These are phyloP conservation scores for Cryptococcus sp. DNA, from an alignment of 1,284 basidiomycete genomes.

Conservation along the genomic window DNA sequence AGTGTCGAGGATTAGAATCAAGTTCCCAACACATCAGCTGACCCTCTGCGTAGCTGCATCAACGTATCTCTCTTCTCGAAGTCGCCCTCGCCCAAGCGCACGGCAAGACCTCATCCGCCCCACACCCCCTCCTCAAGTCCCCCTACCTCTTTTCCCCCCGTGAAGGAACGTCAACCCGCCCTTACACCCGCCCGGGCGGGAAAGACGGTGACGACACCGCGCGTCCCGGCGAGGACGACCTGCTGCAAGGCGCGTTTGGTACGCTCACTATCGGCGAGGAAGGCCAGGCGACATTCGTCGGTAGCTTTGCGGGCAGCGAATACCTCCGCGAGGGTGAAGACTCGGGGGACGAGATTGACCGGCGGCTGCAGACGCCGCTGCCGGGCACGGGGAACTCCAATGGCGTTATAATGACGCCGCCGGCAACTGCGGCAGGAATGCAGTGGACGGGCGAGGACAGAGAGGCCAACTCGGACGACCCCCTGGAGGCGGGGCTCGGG, in stretches of 20 bases:
- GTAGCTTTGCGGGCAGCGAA: slow-evolving; percentile 42
- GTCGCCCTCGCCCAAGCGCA: slow-evolving; percentile 40
- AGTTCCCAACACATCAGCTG: background rate
- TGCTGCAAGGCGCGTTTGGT: slow-evolving; percentile 39
- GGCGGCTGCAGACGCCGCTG: background rate
- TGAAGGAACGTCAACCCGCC: slow-evolving; percentile 11
- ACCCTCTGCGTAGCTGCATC: slow-evolving; percentile 28
- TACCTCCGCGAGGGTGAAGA: slow-evolving; percentile 32
- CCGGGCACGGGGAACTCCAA: background rate
- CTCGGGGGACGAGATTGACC: slow-evolving; percentile 5
- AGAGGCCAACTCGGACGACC: background rate
- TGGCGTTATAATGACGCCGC: slow-evolving; percentile 15
- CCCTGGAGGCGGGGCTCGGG: slow-evolving; percentile 12
- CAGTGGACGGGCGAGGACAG: slow-evolving; percentile 1
- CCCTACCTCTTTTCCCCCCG: slow-evolving; percentile 35
- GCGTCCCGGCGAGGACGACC: slow-evolving; percentile 21
- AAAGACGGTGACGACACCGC: slow-evolving; percentile 2
- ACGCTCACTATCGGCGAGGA: slow-evolving; percentile 43
- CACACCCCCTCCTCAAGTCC: slow-evolving; percentile 37
- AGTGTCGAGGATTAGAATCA: background rate
- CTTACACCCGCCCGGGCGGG: slow-evolving; percentile 4
- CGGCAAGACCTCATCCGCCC: slow-evolving; percentile 21
- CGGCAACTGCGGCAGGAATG: slow-evolving; percentile 8
- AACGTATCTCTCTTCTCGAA: slow-evolving; percentile 42
- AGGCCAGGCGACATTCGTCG: slow-evolving; percentile 43